Evolutionary conservation across 805 yeast species (phyloP), one percentile per base, ranked within the genome.

Genomic region (Pichia scutulata): DNA sequence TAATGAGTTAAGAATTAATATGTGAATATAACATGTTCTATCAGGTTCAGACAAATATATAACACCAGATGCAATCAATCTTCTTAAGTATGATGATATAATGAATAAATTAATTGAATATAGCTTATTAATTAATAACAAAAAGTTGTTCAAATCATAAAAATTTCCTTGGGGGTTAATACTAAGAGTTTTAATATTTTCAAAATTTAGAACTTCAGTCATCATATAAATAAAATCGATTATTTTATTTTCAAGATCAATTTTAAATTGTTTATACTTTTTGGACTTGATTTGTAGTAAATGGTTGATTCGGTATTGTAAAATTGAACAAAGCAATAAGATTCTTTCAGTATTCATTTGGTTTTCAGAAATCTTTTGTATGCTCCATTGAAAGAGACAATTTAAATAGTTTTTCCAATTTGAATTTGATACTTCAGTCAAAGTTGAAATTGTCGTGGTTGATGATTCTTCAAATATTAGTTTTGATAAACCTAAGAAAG

Each of bases 11-110:
- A 86, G 67, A 9, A 86, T 71, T 12, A 70, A 57, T 22, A 84
- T 69, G 61, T 78, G 96, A 41, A 74, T 74, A 52, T 60, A 66
- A 60, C 72, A 73, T 46, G 82, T 83, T 25, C 68, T 64, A 8
- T 72, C 72, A 19, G 79, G 77, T 8, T 78, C 73, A 3, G 72
- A 68, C 13, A 80, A 65, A 64, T 86, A 88, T 43, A 90, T 78
- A 0, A 89, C 72, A 5, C 97, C 99, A 0, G 93, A 82, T 10
- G 97, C 88, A 43, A 92, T 89, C 37, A 90, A 69, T 57, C 82
- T 80, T 59, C 97, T 71, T 51, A 90, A 72, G 60, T 92, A 92
- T 1, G 85, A 75, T 1, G 85, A 80, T 16, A 82, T 70, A 2
- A 78, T 66, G 23, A 85, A 72, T 23, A 84, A 63, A 43, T 75